Percentiles rank a stretch among this genome's conserved stretches.
phyloP scores from a whole-genome alignment of 2,329 filamentous ascomycete genomes.

The Fusarium austroafricanum region DNA sequence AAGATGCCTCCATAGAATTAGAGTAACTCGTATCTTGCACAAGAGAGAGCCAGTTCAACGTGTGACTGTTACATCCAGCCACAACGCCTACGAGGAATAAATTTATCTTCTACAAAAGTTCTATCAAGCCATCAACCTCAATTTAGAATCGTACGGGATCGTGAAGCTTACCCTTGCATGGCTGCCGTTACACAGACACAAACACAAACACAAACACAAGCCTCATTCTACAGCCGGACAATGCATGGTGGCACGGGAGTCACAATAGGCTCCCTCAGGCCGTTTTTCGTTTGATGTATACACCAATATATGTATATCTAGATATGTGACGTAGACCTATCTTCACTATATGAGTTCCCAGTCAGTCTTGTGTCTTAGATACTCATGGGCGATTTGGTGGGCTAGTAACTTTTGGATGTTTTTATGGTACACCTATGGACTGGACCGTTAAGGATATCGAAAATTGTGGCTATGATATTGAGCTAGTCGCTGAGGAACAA shows the following conservation, averaged over 20 bases:
- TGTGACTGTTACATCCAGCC: conserved; percentile 23
- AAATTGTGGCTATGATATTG: too few species aligned
- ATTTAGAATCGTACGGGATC: conserved; percentile 10
- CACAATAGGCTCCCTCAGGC: background rate
- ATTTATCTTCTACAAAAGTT: conserved; percentile 9
- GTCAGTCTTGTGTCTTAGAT: too few species aligned
- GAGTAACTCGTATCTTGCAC: background rate
- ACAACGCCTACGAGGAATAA: background rate
- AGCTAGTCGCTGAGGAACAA: too few species aligned
- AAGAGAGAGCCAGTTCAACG: conserved; percentile 22
- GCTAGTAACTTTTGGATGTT: too few species aligned
- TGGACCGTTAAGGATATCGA: too few species aligned
- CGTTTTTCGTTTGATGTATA: background rate
- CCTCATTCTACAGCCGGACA: conserved; percentile 23
- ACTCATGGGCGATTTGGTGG: too few species aligned
- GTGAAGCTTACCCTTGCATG: conserved; percentile 4
- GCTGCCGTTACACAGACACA: conserved; percentile 19
- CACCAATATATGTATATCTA: background rate
- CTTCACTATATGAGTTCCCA: too few species aligned
- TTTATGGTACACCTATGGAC: too few species aligned
- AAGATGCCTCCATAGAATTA: background rate
- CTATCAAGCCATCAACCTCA: background rate
- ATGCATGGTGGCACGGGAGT: conserved; percentile 2
- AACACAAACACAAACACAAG: conserved; percentile 22
- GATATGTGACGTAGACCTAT: conserved; percentile 11